Conservation (phyloP, 805 yeast species). For the Suhomyces prunicola region DNA sequence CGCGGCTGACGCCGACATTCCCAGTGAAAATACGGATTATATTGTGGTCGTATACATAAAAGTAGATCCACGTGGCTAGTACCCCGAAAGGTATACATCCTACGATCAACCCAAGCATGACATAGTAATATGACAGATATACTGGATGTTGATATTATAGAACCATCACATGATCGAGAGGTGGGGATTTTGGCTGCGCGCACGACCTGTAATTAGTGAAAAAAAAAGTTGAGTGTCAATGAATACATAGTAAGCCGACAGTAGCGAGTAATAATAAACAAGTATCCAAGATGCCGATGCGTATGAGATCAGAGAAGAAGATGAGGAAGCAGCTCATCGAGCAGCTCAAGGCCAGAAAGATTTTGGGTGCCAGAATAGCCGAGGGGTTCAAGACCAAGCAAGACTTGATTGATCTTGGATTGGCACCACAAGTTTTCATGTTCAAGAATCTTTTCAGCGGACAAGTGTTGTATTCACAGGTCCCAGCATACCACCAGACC, state of each 20-base stretch:
- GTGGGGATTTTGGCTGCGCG: neutral
- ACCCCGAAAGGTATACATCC: constrained; percentile 13
- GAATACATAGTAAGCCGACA: neutral
- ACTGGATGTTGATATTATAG: neutral
- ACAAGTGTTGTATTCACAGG: constrained; percentile 85
- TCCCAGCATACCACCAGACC: constrained; percentile 58
- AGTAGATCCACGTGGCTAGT: constrained; percentile 18
- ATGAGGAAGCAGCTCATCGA: constrained; percentile 46
- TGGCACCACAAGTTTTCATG: constrained; percentile 79
- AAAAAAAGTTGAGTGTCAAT: neutral
- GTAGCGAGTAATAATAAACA: neutral
- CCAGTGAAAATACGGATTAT: constrained; percentile 23
- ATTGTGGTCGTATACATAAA: constrained; percentile 21
- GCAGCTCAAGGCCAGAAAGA: constrained; percentile 42
- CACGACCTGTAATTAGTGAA: neutral
- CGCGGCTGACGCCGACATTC: constrained; percentile 14
- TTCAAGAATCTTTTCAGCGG: constrained; percentile 87
- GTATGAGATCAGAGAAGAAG: constrained; percentile 43
- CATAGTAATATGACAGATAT: neutral
- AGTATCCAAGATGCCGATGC: constrained; percentile 31
- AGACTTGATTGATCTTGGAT: constrained; percentile 45
- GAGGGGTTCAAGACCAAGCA: constrained; percentile 32
- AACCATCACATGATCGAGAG: neutral
- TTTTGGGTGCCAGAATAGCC: constrained; percentile 42
- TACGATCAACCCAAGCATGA: constrained; percentile 2